Conservation (phyloP, 352 stramenopile genomes). For the Bremia lactucae region DNA sequence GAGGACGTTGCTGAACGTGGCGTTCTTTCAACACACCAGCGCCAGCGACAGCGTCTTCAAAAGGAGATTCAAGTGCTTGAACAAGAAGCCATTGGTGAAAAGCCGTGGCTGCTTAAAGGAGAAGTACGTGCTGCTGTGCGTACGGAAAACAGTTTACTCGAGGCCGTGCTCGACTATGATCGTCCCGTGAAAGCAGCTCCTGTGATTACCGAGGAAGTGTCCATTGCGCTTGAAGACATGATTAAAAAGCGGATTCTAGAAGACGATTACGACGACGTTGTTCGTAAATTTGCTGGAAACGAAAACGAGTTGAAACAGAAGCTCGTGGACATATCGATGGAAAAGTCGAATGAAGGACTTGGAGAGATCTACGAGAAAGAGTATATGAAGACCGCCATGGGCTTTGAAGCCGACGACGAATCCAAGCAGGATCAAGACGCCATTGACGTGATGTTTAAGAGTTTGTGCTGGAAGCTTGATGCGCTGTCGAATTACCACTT, state of each 20-base stretch:
- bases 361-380: slow-evolving; percentile 93
- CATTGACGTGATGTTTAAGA: slow-evolving; percentile 92
- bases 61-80: slow-evolving; percentile 85
- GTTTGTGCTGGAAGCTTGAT: slow-evolving; percentile 91
- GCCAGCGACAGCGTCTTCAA: slow-evolving; percentile 48
- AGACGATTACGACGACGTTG: slow-evolving; percentile 92
- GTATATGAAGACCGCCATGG: slow-evolving; percentile 91
- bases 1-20: slow-evolving; percentile 67
- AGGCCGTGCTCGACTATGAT: slow-evolving; percentile 90
- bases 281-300: slow-evolving; percentile 80
- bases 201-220: slow-evolving; percentile 89
- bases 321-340: slow-evolving; percentile 88
- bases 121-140: slow-evolving; percentile 81
- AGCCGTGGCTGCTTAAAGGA: slow-evolving; percentile 89
- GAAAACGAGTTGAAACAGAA: slow-evolving; percentile 75
- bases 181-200: slow-evolving; percentile 85
- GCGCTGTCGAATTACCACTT: slow-evolving; percentile 94
- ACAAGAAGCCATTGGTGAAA: slow-evolving; percentile 84
- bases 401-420: slow-evolving; percentile 87
- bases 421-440: slow-evolving; percentile 89
- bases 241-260: slow-evolving; percentile 92
- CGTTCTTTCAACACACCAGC: slow-evolving; percentile 74
- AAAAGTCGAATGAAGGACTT: slow-evolving; percentile 86
- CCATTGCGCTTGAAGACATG: slow-evolving; percentile 86
- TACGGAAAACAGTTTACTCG: slow-evolving; percentile 89